Evolutionary conservation across 1,284 basidiomycete species (phyloP), one percentile per base, ranked within the genome.

Genomic region (Psilocybe mexicana): DNA sequence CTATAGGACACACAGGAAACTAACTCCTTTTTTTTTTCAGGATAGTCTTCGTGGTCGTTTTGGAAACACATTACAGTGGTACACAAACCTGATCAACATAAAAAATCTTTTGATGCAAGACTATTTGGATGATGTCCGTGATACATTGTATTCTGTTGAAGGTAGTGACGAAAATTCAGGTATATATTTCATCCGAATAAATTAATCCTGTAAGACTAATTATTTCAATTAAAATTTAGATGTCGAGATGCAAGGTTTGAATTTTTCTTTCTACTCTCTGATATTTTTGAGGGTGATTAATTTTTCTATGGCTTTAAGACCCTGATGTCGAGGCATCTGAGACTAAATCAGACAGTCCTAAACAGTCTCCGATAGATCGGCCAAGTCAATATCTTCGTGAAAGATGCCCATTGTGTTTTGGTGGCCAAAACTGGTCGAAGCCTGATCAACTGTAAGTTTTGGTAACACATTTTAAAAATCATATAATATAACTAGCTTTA

Each of bases 341-440:
- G 10, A 7, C 12, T 52, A 25, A 1, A 43, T 35, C 3, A 2
- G 43, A 45, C 18, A 12, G 14, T 23, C 10, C 6, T 46, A 24
- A 24, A 14, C 11, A 6, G 23, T 24, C 3, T 12, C 44, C 28
- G n/a, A 26, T 18, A 33, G 25, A 55, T 28, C 46, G 55, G 1
- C 55, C 55, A 30, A 45, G 42, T 51, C 47, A 57, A 35, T 57
- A 57, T 45, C 28, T 57, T 3, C 43, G 55, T 6, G 48, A 57
- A 26, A 14, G 47, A 26, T 57, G 55, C 35, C 55, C 55, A 6
- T 36, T 57, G 25, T 57, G 55, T 26, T 57, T 57, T 51, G 55
- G 55, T 23, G 55, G 55, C 8, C 1, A 57, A n/a, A 57, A 57
- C 36, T 57, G 47, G 47, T 24, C 14, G 10, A 57, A 57, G 40